Evolutionary conservation across 805 yeast species (phyloP).

Genomic region (Kregervanrija pseudodelftensis): DNA sequence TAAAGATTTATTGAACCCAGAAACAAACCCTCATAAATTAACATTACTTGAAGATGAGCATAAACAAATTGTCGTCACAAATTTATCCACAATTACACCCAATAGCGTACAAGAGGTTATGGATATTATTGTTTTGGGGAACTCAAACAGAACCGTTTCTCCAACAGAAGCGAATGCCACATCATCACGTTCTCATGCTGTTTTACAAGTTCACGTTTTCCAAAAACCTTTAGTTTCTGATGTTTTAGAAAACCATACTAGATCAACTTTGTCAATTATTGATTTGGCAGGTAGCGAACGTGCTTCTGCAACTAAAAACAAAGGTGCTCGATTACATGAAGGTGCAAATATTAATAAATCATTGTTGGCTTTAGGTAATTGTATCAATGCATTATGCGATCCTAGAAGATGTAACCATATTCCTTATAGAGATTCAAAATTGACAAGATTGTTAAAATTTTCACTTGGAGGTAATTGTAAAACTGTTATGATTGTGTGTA

Average conservation of each 20-base stretch:
- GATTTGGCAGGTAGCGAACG: slow-evolving; percentile 95
- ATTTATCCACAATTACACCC: slow-evolving; percentile 59
- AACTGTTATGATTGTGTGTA: slow-evolving; percentile 93
- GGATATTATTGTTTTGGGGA: slow-evolving; percentile 70
- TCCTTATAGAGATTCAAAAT: slow-evolving; percentile 86
- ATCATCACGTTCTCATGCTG: slow-evolving; percentile 91
- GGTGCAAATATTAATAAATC: slow-evolving; percentile 94
- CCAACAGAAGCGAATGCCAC: slow-evolving; percentile 89
- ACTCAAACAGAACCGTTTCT: slow-evolving; percentile 69
- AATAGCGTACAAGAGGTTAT: slow-evolving; percentile 61
- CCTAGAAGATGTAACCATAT: slow-evolving; percentile 61
- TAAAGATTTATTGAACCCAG: slow-evolving; percentile 65
- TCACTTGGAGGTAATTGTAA: slow-evolving; percentile 92
- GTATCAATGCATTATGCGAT: slow-evolving; percentile 87
- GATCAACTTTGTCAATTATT: slow-evolving; percentile 78
- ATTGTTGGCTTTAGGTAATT: slow-evolving; percentile 82
- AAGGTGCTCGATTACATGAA: slow-evolving; percentile 75
- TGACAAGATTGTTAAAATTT: slow-evolving; percentile 79
- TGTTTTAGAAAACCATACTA: slow-evolving; percentile 57
- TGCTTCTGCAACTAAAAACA: slow-evolving; percentile 81
- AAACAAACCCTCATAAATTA: slow-evolving; percentile 29
- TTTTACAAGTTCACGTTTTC: slow-evolving; percentile 66
- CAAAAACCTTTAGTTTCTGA: slow-evolving; percentile 57
- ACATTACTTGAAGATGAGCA: slow-evolving; percentile 67
- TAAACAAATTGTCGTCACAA: slow-evolving; percentile 61